These are phyloP conservation scores for Vitis cinerea DNA, from an alignment of 164 flowering plant species.

Conservation along the genomic window DNA sequence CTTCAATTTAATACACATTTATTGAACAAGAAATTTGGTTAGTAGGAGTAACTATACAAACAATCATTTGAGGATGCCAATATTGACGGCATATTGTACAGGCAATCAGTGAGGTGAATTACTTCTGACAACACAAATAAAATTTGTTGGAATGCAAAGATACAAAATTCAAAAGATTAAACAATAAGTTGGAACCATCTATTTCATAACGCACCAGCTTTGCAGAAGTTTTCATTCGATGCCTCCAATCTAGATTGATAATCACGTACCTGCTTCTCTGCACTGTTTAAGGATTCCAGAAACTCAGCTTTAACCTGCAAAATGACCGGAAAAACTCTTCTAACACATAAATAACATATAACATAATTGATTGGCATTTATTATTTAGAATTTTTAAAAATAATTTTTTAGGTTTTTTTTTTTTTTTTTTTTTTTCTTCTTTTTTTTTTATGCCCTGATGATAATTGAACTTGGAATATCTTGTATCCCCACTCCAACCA, in stretches of 20 bases:
- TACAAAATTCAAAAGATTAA: not conserved
- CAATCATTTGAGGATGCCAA: too few species aligned
- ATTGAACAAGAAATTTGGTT: too few species aligned
- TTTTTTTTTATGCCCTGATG: too few species aligned
- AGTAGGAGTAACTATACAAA: too few species aligned
- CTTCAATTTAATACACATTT: not conserved
- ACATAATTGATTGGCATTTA: too few species aligned
- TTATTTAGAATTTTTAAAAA: too few species aligned
- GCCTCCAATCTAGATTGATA: slow-evolving; percentile 55
- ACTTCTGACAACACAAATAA: not conserved
- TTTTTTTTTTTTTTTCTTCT: too few species aligned
- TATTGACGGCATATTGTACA: too few species aligned
- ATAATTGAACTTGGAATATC: too few species aligned
- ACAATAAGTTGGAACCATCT: not conserved
- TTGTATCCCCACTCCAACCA: too few species aligned
- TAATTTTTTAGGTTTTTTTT: too few species aligned
- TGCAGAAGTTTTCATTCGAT: slow-evolving; percentile 40
- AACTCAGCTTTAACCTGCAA: slow-evolving; percentile 83
- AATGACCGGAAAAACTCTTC: not conserved
- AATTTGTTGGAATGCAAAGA: not conserved
- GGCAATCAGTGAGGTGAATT: too few species aligned
- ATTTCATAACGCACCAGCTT: slow-evolving; percentile 51
- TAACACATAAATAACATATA: not conserved
- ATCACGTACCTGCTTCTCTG: slow-evolving; percentile 70
- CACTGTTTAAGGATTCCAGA: slow-evolving; percentile 69